Evolutionary conservation across 1,139 yeast genomes (phyloP).

Genomic region (Geotrichum aggregatum): DNA sequence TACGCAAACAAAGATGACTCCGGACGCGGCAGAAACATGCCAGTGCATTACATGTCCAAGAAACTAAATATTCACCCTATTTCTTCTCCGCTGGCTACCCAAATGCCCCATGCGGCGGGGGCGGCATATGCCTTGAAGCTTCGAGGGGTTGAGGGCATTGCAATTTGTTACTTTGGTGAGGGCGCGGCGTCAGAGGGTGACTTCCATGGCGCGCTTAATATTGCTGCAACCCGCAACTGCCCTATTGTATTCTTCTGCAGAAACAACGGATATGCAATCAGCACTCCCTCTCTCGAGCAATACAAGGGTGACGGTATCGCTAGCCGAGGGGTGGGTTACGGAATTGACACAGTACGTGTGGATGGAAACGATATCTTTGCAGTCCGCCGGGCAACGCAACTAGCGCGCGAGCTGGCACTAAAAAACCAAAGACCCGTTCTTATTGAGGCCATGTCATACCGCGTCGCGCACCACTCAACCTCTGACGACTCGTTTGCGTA

Average conservation of each 20-base stretch:
- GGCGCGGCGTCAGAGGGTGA: conserved; percentile 43
- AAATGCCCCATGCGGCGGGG: conserved; percentile 41
- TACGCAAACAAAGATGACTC: conserved; percentile 36
- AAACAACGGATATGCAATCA: conserved; percentile 40
- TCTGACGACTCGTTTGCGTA: conserved; percentile 41
- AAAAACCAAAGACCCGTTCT: conserved; percentile 36
- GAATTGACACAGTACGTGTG: conserved; percentile 39
- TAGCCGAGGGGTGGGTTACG: conserved; percentile 38
- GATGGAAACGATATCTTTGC: conserved; percentile 40
- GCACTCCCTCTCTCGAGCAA: conserved; percentile 39
- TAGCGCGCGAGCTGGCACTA: conserved; percentile 36
- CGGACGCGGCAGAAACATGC: conserved; percentile 39
- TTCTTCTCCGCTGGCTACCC: conserved; percentile 39
- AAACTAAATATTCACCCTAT: conserved; percentile 38
- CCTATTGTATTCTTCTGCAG: conserved; percentile 39
- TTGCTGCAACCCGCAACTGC: conserved; percentile 39
- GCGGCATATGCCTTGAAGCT: conserved; percentile 40
- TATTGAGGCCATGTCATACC: conserved; percentile 40
- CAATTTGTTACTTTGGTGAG: conserved; percentile 39
- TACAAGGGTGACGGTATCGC: conserved; percentile 41
- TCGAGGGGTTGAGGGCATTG: conserved; percentile 31
- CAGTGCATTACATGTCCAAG: conserved; percentile 37
- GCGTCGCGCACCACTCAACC: conserved; percentile 41
- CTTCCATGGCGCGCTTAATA: conserved; percentile 40
- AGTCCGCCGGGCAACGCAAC: conserved; percentile 35